phyloP scores from a whole-genome alignment of 106 monocot genomes.

The Ottelia alismoides region DNA sequence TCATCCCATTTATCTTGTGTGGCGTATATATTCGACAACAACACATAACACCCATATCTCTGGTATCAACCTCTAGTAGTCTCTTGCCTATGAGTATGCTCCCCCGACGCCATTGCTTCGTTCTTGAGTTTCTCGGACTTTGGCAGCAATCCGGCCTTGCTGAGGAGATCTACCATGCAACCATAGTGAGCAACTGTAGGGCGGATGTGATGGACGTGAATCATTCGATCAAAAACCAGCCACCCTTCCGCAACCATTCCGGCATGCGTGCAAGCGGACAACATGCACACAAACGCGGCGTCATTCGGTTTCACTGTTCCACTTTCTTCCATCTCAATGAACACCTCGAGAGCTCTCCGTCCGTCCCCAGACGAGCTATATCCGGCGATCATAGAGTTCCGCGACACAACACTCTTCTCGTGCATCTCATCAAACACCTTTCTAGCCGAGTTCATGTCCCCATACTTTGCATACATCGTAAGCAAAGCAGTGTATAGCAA shows the following conservation, averaged over 20 bases:
- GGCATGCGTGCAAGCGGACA: constrained; percentile 48
- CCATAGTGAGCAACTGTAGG: constrained; percentile 56
- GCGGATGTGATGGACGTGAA: constrained; percentile 24
- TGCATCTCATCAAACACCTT: constrained; percentile 46
- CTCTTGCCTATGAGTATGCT: constrained; percentile 18
- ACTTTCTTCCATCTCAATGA: constrained; percentile 48
- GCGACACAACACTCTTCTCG: constrained; percentile 35
- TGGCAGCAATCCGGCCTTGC: constrained; percentile 42
- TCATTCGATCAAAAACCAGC: constrained; percentile 66
- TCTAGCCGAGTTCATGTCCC: constrained; percentile 31
- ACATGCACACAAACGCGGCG: constrained; percentile 43
- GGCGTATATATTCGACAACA: constrained; percentile 67
- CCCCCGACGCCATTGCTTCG: constrained; percentile 3
- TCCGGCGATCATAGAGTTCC: constrained; percentile 61
- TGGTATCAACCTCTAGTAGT: constrained; percentile 37
- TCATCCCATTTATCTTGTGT: constrained; percentile 50
- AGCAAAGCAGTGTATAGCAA: constrained; percentile 48
- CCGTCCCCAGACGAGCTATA: constrained; percentile 49
- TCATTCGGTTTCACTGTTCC: constrained; percentile 39
- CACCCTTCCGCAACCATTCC: constrained; percentile 52
- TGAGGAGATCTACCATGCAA: constrained; percentile 63
- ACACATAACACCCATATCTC: constrained; percentile 42
- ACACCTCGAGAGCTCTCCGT: constrained; percentile 35
- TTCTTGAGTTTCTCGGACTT: constrained; percentile 23
- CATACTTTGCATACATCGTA: constrained; percentile 78